Evolutionary conservation across 352 stramenopile species (phyloP).

Genomic region (Phytophthora fragariae): DNA sequence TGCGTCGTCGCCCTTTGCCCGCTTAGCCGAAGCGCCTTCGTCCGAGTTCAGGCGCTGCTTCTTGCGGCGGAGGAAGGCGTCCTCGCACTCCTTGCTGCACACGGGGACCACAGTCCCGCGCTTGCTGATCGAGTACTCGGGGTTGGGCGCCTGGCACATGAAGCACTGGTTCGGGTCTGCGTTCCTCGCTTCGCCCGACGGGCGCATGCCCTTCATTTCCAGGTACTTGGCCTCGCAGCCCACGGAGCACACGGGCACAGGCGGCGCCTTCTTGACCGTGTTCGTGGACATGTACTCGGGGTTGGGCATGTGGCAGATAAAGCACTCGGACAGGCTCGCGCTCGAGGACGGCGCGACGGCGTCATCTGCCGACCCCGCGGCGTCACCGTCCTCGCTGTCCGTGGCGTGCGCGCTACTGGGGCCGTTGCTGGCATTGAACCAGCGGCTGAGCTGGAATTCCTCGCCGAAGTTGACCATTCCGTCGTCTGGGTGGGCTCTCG

Average conservation of each 20-base stretch:
- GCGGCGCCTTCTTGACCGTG: conserved; percentile 56
- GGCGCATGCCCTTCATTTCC: conserved; percentile 58
- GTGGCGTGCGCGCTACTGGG: conserved; percentile 42
- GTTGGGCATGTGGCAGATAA: conserved; percentile 65
- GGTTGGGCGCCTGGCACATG: conserved; percentile 64
- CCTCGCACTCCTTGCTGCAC: conserved; percentile 76
- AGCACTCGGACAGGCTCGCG: conserved; percentile 50
- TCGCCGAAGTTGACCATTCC: conserved; percentile 54
- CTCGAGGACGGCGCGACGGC: conserved; percentile 30
- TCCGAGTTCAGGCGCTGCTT: conserved; percentile 44
- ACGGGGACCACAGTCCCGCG: conserved; percentile 61
- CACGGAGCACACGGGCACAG: conserved; percentile 68
- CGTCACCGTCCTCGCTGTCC: conserved; percentile 54
- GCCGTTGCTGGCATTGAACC: conserved; percentile 70
- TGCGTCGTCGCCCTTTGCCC: conserved; percentile 40
- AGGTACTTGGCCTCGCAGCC: conserved; percentile 65
- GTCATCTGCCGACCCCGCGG: conserved; percentile 27
- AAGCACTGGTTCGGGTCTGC: conserved; percentile 58
- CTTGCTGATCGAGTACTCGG: conserved; percentile 75
- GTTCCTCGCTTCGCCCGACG: conserved; percentile 32
- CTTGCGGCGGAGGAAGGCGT: conserved; percentile 51
- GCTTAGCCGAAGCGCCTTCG: conserved; percentile 29
- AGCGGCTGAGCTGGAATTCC: conserved; percentile 83
- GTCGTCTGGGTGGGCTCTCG: neutral
- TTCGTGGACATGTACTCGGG: conserved; percentile 76